These are phyloP conservation scores for Nakaseomyces sp. DNA, from an alignment of 1,139 yeast genomes.

Conservation along the genomic window DNA sequence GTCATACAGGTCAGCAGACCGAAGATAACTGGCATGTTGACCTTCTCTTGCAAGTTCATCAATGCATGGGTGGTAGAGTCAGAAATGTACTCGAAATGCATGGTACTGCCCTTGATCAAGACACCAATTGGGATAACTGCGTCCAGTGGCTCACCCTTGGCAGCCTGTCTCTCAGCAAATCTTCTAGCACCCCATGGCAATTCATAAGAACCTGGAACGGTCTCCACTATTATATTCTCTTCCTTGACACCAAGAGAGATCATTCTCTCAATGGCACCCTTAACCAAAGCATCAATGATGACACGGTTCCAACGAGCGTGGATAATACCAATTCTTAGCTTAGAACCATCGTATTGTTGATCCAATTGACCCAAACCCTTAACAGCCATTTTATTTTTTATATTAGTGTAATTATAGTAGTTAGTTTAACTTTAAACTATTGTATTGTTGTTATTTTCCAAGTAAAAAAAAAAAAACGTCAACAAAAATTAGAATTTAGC, in stretches of 20 bases:
- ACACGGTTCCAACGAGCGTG: constrained; percentile 91
- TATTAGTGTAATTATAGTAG: no score
- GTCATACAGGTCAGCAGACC: constrained; percentile 91
- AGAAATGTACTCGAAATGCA: constrained; percentile 96
- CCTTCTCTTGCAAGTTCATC: constrained; percentile 69
- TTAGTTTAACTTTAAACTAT: not conserved
- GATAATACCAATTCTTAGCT: constrained; percentile 69
- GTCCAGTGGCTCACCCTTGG: constrained; percentile 50
- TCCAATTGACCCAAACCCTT: constrained; percentile 74
- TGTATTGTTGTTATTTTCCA: not conserved
- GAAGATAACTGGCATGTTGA: constrained; percentile 74
- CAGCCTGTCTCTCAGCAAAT: constrained; percentile 41
- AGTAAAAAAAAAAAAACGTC: not conserved
- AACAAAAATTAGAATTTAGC: no score
- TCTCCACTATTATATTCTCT: constrained; percentile 67
- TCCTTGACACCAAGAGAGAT: constrained; percentile 58
- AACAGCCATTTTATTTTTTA: constrained; percentile 53
- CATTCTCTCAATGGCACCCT: constrained; percentile 63
- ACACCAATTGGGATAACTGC: constrained; percentile 92
- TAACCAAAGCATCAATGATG: constrained; percentile 70
- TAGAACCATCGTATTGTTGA: constrained; percentile 58
- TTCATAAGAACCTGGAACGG: constrained; percentile 93
- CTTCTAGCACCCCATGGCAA: constrained; percentile 71
- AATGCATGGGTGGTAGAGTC: constrained; percentile 81
- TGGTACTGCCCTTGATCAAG: constrained; percentile 89